phyloP scores from a whole-genome alignment of 768 basidiomycete genomes.

The Lentinula guzmanii region DNA sequence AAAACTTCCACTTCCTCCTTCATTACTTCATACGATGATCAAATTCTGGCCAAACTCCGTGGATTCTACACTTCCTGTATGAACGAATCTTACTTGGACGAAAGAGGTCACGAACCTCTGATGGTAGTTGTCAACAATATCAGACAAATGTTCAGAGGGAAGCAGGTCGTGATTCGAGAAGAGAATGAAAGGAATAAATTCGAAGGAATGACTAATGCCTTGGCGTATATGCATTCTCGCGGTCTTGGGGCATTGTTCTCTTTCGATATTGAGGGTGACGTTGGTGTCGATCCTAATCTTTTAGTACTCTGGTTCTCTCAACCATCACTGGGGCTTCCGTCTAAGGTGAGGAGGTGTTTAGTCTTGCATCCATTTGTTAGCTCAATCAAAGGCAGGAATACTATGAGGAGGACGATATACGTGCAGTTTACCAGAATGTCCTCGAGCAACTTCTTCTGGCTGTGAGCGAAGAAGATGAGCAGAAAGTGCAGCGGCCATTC shows the following conservation, averaged over 20 bases:
- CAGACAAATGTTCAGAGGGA: constrained; percentile 51
- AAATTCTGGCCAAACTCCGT: constrained; percentile 59
- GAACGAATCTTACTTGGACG: constrained; percentile 71
- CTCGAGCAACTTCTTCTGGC: constrained; percentile 61
- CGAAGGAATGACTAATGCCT: constrained; percentile 70
- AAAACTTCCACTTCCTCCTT: constrained; percentile 27
- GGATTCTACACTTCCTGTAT: constrained; percentile 78
- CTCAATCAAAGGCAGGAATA: constrained; percentile 59
- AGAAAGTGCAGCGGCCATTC: constrained; percentile 11
- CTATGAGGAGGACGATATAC: constrained; percentile 69
- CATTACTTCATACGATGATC: constrained; percentile 39
- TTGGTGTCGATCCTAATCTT: constrained; percentile 76
- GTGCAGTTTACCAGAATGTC: constrained; percentile 65
- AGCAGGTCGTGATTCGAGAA: constrained; percentile 31
- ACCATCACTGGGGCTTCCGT: constrained; percentile 73
- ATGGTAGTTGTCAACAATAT: constrained; percentile 60
- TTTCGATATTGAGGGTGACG: constrained; percentile 87
- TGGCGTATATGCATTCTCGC: constrained; percentile 83
- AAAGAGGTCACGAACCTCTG: constrained; percentile 67
- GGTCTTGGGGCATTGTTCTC: constrained; percentile 73
- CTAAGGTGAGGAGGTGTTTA: constrained; percentile 51
- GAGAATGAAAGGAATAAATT: constrained; percentile 22
- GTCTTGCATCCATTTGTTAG: not conserved
- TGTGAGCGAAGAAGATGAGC: constrained; percentile 38
- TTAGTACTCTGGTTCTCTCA: constrained; percentile 88